phyloP scores from a whole-genome alignment of 345 rosid species.

The Adansonia digitata region DNA sequence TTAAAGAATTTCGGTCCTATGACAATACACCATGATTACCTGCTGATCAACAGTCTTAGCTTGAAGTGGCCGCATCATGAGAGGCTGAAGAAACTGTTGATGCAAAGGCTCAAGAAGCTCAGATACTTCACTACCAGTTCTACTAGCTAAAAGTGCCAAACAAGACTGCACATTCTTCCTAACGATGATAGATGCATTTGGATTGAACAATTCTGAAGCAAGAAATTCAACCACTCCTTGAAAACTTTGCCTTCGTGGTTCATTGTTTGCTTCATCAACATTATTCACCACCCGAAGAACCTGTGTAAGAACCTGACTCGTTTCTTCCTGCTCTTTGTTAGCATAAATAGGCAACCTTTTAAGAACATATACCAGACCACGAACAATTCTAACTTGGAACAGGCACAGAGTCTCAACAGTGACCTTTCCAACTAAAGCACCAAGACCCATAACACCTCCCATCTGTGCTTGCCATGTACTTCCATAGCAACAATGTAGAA shows the following conservation, averaged over 20 bases:
- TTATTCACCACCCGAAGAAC: conserved; percentile 96
- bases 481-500: conserved; percentile 96
- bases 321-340: conserved; percentile 95
- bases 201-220: conserved; percentile 90
- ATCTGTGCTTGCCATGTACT: conserved; percentile 98
- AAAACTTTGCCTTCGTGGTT: conserved; percentile 84
- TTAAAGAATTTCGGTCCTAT: conserved; percentile 4
- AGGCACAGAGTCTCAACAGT: conserved; percentile 86
- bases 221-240: conserved; percentile 91
- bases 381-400: conserved; percentile 86
- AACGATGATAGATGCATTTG: conserved; percentile 76
- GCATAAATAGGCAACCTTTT: conserved; percentile 88
- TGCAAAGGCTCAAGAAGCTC: conserved; percentile 92
- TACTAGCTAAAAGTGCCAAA: conserved; percentile 90
- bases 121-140: conserved; percentile 97
- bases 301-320: conserved; percentile 97
- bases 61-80: conserved; percentile 77
- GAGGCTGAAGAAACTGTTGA: conserved; percentile 88
- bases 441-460: conserved; percentile 99
- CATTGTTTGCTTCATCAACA: conserved; percentile 94
- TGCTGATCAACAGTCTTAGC: conserved; percentile 97
- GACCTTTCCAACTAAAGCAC: conserved; percentile 94
- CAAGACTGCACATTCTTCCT: conserved; percentile 96
- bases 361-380: conserved; percentile 86
- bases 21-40: conserved; percentile 37